Conservation (phyloP, 1,284 basidiomycete genomes). For the Thecaphora thlaspeos region DNA sequence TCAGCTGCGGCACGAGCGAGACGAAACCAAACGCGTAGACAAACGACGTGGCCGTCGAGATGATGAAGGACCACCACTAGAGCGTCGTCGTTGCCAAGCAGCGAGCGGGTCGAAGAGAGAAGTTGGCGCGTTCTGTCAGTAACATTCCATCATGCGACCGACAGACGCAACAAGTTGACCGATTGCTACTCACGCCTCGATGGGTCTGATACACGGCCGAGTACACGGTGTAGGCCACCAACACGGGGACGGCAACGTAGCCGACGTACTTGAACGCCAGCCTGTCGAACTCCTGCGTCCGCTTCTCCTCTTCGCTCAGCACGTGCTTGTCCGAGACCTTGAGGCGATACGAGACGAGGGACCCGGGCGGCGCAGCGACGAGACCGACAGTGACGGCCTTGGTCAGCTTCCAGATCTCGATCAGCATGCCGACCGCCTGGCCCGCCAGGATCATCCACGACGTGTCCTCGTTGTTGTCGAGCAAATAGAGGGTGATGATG, state of each 20-base stretch:
- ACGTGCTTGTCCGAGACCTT: slow-evolving; percentile 87
- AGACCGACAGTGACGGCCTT: slow-evolving; percentile 77
- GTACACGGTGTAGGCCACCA: slow-evolving; percentile 83
- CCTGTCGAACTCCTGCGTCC: slow-evolving; percentile 89
- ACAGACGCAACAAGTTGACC: too few relatives aligned
- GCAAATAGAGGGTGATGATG: slow-evolving; percentile 84
- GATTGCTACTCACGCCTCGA: slow-evolving; percentile 64
- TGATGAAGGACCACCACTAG: slow-evolving; percentile 91
- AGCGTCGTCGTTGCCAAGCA: too few relatives aligned
- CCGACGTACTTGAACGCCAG: slow-evolving; percentile 88
- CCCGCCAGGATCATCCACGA: slow-evolving; percentile 91
- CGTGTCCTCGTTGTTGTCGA: slow-evolving; percentile 92
- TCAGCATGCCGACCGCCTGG: slow-evolving; percentile 72
- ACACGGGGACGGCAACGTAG: slow-evolving; percentile 77
- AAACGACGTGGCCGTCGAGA: slow-evolving; percentile 76
- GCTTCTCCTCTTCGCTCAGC: slow-evolving; percentile 88
- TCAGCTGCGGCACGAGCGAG: slow-evolving; percentile 59
- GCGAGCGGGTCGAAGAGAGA: too few relatives aligned
- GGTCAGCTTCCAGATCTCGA: slow-evolving; percentile 91
- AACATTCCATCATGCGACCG: too few relatives aligned
- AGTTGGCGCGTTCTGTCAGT: too few relatives aligned
- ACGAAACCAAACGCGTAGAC: slow-evolving; percentile 97
- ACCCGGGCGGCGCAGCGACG: slow-evolving; percentile 65
- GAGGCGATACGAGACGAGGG: slow-evolving; percentile 74
- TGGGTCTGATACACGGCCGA: slow-evolving; percentile 69